Conservation (phyloP, 768 basidiomycete species). For the Leucosporidium yakuticum region DNA sequence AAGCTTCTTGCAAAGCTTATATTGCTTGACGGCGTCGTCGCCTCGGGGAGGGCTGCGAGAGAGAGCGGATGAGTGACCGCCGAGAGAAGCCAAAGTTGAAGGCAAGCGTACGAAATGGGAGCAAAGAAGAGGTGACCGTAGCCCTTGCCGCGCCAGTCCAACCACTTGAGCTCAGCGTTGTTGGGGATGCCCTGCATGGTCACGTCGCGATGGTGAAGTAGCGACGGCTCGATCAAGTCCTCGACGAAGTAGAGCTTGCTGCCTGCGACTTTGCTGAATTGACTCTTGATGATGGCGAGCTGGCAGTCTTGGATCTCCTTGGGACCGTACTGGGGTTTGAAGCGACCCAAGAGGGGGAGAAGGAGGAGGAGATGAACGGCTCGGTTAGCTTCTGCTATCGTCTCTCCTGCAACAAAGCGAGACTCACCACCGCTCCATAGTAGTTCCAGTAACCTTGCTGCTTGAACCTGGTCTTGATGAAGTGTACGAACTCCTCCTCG, state of each 20-base stretch:
- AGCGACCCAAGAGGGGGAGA: neutral
- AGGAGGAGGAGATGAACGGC: neutral
- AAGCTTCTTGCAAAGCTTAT: constrained; percentile 20
- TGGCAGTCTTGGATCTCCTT: constrained; percentile 12
- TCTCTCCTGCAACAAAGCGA: no score
- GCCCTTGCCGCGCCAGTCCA: constrained; percentile 23
- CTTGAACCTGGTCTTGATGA: constrained; percentile 7
- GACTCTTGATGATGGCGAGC: constrained; percentile 11
- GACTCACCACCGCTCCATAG: neutral
- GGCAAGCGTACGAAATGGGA: no score
- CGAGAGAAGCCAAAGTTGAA: no score
- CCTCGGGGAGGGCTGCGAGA: neutral
- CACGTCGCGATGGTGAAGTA: constrained; percentile 21
- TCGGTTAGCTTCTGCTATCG: no score
- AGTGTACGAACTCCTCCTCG: constrained; percentile 9
- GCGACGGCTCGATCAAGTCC: constrained; percentile 7
- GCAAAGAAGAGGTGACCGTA: constrained; percentile 30
- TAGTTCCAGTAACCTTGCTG: constrained; percentile 6
- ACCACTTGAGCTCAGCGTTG: constrained; percentile 25
- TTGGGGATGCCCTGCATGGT: constrained; percentile 29
- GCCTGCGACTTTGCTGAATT: constrained; percentile 14
- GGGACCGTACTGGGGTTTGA: constrained; percentile 14
- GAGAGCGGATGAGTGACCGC: no score
- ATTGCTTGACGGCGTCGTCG: constrained; percentile 14
- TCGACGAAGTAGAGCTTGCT: constrained; percentile 16